Evolutionary conservation across 352 stramenopile species (phyloP), one percentile per base, ranked within the genome.

Genomic region (Phytophthora cactorum): DNA sequence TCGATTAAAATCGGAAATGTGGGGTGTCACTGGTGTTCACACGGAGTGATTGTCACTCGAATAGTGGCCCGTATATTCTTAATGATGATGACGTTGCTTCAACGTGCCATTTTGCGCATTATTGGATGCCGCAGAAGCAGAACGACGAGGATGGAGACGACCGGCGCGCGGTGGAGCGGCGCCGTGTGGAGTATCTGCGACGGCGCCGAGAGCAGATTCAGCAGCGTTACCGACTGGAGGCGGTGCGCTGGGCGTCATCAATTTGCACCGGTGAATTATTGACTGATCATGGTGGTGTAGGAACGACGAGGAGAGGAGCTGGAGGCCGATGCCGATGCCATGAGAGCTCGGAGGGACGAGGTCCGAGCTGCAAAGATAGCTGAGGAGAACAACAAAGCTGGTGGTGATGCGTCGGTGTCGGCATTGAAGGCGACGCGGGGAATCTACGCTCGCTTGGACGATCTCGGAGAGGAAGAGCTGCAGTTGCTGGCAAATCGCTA

Each of bases 221-320:
- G 45, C 84, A 86, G 59, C 80, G 77, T 14, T 75, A 78, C 53
- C 78, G 80, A n/a, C 66, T 89, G 17, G 82, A 90, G 32, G 84
- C 80, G 71, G 81, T 92, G 49, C 17, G 46, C 12, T 17, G 41
- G 25, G 22, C 22, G n/a, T 49, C 31, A 29, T 56, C 15, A 31
- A 38, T 32, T 5, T 60, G 34, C 10, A 14, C 31, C 44, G 22
- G 12, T 53, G 12, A 49, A 12, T 53, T 10, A 25, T 41, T 44
- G 22, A 61, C 47, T 25, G 9, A 58, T 28, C 15, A 22, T 49
- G 44, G 22, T 27, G 49, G 10, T 52, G 44, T 51, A 86, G 78
- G 73, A 82, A 44, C 70, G 75, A 11, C 70, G 78, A 2, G 43
- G 62, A 28, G 73, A 81, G 45, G 75, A 86, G 9, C 47, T 53